Base-by-base conservation (phyloP, 2,329 filamentous ascomycete genomes). In the Colletotrichum gigasporum region DNA sequence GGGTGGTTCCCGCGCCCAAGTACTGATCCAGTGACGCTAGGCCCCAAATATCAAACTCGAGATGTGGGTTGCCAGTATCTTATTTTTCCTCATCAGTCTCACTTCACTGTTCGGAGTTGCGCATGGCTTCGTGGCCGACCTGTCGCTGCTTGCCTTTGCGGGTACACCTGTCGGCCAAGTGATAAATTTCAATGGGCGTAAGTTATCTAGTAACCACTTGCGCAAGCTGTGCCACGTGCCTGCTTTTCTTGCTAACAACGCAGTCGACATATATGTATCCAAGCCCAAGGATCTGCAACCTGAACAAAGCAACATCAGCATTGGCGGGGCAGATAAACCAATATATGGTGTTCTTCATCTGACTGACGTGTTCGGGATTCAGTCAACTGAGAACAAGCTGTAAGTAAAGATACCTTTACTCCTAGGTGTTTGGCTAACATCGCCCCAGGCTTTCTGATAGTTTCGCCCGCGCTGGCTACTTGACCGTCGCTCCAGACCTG, bases 401-500 rank as follows among this genome's bases (percentile, higher is more conserved):
- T 63, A 26, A 12, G 66, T 61, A 5, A 2, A 14, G 6, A 8
- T 10, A 3, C n/a, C n/a, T n/a, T n/a, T n/a, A n/a, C n/a, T n/a
- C n/a, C n/a, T n/a, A n/a, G n/a, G n/a, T n/a, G n/a, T n/a, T n/a
- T n/a, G n/a, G 11, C 47, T 54, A 20, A 60, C 30, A 9, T 12
- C 2, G 12, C 11, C 2, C 20, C 24, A 75, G 72, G 1, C 71
- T 91, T 62, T 89, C 88, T 69, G 90, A 92, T 78, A 83, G 87
- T 69, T 89, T 87, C 74, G 90, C 90, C 47, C 82, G 84, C 63
- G 87, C 87, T 68, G 90, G 89, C 69, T 92, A 91, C 77, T 81
- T 90, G 48, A 83, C 85, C 61, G 78, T 90, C 47, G 82, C 90
- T 62, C 90, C 90, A 1, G 90, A 92, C 73, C 79, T 91, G 48